Conservation (phyloP, 352 stramenopile genomes). For the Phytophthora pistaciae region DNA sequence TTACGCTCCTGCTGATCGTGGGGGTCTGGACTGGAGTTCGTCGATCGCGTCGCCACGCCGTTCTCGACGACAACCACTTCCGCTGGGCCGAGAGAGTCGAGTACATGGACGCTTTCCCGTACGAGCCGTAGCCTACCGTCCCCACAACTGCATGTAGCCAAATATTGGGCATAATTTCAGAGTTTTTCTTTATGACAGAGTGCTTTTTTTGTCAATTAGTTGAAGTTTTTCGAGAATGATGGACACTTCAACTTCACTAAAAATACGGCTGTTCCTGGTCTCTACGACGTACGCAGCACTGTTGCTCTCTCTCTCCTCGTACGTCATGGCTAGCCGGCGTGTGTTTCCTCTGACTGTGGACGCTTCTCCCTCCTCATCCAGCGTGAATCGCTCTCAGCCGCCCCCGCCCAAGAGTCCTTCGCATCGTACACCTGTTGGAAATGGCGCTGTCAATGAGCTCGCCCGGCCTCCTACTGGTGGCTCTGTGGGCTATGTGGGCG, state of each 20-base stretch:
- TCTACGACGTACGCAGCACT: not conserved
- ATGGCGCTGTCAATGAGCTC: conserved; percentile 27
- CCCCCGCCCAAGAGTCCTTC: conserved; percentile 63
- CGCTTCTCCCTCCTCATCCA: conserved; percentile 3
- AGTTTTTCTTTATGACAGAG: not conserved
- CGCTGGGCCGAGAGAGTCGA: conserved; percentile 39
- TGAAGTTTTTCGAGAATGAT: conserved; percentile 25
- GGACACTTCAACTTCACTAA: conserved; percentile 18
- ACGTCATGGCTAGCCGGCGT: conserved; percentile 37
- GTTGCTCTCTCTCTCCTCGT: not conserved
- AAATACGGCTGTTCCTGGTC: conserved; percentile 5
- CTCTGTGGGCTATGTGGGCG: conserved; percentile 25
- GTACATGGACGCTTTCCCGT: conserved; percentile 40
- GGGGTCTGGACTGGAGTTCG: conserved; percentile 31
- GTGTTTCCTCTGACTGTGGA: conserved; percentile 59
- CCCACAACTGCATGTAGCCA: not conserved
- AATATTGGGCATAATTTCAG: not conserved
- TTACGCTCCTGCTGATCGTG: conserved; percentile 34
- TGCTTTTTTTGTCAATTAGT: conserved; percentile 9
- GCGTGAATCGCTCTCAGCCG: conserved; percentile 25
- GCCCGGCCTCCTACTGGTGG: conserved; percentile 21
- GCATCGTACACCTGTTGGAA: conserved; percentile 20
- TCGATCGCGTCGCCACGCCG: conserved; percentile 20
- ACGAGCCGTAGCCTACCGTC: conserved; percentile 14
- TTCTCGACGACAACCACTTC: conserved; percentile 30